phyloP scores from a whole-genome alignment of 768 basidiomycete species.

The Psilocybe cyanescens region DNA sequence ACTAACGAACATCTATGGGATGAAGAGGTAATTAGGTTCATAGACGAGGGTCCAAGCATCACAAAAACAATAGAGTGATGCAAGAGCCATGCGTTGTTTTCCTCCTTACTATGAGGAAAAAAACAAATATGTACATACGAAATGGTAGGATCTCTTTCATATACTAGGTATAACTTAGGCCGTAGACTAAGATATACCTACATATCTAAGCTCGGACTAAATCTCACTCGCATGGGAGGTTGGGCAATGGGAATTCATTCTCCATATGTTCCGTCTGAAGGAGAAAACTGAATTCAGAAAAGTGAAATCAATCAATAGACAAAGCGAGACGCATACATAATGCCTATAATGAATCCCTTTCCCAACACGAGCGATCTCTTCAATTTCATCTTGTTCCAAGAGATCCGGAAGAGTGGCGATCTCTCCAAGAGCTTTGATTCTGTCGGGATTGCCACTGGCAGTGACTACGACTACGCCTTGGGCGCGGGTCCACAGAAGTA shows the following conservation, averaged over 20 bases:
- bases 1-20: too few relatives aligned
- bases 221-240: conserved; percentile 27
- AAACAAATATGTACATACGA: too few relatives aligned
- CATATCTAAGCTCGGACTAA: too few relatives aligned
- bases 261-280: conserved; percentile 39
- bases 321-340: conserved; percentile 29
- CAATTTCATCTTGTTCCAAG: conserved; percentile 32
- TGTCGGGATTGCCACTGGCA: conserved; percentile 32
- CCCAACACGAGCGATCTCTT: conserved; percentile 38
- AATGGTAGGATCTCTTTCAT: too few relatives aligned
- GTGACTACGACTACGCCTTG: conserved; percentile 36
- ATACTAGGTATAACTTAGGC: too few relatives aligned
- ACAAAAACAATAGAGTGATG: too few relatives aligned
- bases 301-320: not conserved
- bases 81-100: too few relatives aligned
- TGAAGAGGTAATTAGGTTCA: too few relatives aligned
- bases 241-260: conserved; percentile 34
- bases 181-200: too few relatives aligned
- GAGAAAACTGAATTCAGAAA: not conserved
- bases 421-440: conserved; percentile 33
- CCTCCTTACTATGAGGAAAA: too few relatives aligned
- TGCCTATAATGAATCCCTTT: conserved; percentile 37
- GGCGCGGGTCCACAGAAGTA: conserved; percentile 38
- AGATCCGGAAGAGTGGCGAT: conserved; percentile 29
- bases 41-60: too few relatives aligned